Conservation (phyloP, 1,139 yeast species). For the Sugiyamaella neomexicana region DNA sequence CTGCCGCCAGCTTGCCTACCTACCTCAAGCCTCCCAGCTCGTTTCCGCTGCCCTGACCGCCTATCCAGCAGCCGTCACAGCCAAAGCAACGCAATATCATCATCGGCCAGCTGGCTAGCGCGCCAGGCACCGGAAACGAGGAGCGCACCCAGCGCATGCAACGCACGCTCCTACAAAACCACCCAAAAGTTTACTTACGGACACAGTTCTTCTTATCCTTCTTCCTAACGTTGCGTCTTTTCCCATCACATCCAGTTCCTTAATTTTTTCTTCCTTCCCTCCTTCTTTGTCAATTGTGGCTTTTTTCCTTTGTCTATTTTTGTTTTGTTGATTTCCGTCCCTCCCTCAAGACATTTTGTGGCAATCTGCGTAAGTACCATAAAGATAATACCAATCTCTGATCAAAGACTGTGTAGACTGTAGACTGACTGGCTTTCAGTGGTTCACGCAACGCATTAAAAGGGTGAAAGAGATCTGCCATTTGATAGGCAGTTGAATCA, state of each 20-base stretch:
- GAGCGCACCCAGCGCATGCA: neutral
- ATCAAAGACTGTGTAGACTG: neutral
- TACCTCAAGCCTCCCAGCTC: no score
- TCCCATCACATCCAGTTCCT: neutral
- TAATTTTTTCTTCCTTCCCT: neutral
- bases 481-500: no score
- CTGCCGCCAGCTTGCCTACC: no score
- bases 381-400: neutral
- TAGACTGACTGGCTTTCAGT: neutral
- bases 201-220: neutral
- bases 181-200: neutral
- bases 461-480: no score
- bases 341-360: neutral
- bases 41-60: no score
- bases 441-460: no score
- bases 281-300: neutral
- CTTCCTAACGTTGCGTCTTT: constrained; percentile 1
- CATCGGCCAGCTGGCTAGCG: no score
- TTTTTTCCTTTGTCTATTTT: neutral
- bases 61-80: no score
- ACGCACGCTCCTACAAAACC: neutral
- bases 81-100: no score
- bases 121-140: no score
- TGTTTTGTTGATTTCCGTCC: constrained; percentile 2
- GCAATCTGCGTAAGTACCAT: neutral